Conservation (phyloP, 1,284 basidiomycete species). For the Cystobasidiaceae sp. region DNA sequence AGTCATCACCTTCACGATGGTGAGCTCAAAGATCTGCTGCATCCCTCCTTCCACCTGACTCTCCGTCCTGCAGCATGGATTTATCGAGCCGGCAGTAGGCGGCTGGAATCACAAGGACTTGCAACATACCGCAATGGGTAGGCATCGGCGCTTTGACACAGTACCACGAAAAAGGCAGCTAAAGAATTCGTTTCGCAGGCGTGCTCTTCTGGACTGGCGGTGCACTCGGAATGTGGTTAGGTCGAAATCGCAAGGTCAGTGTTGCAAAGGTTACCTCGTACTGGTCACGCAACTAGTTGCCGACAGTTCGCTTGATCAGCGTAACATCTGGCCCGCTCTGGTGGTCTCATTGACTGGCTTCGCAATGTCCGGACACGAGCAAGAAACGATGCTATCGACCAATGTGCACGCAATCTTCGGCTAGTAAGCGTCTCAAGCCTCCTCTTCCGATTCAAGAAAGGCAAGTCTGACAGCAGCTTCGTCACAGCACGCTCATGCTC, state of each 20-base stretch:
- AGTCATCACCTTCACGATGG: constrained; percentile 89
- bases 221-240: constrained; percentile 75
- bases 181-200: too few relatives aligned
- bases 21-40: neutral
- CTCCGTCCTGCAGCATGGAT: constrained; percentile 39
- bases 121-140: constrained; percentile 43
- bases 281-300: too few relatives aligned
- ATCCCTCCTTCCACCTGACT: too few relatives aligned
- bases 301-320: constrained; percentile 49
- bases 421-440: constrained; percentile 1
- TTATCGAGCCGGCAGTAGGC: constrained; percentile 26
- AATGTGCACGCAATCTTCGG: constrained; percentile 50
- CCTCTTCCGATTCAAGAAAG: neutral
- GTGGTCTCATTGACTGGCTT: constrained; percentile 79
- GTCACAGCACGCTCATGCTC: constrained; percentile 67
- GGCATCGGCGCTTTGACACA: too few relatives aligned
- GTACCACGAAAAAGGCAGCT: too few relatives aligned
- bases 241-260: constrained; percentile 59
- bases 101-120: constrained; percentile 37
- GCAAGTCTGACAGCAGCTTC: neutral
- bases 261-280: neutral
- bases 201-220: constrained; percentile 78
- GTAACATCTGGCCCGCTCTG: constrained; percentile 73
- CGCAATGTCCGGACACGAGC: constrained; percentile 88
- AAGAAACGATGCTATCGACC: constrained; percentile 75